Evolutionary conservation across 495 filamentous ascomycete genomes (phyloP), one percentile per base, ranked within the genome.

Genomic region (Penicillium verhagenii): DNA sequence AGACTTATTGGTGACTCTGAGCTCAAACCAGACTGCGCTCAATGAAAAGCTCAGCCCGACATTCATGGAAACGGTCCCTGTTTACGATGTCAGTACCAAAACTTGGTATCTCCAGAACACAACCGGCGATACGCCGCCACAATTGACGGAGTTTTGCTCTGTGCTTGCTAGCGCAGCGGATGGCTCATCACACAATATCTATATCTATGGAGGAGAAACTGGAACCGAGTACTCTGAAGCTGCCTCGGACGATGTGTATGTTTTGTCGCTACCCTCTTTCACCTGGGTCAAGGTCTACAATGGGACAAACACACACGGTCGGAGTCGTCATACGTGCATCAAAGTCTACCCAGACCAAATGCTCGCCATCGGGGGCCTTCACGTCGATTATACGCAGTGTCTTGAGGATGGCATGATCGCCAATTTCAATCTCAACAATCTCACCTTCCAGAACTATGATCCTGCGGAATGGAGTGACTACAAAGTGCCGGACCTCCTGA

Each of bases 231-330:
- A 58, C 1, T 47, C 57, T 2, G 26, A 61, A 10, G 54, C 57
- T 10, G 79, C 75, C 35, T 82, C 69, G 10, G 86, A 89, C 57
- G 84, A 89, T 47, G 84, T 92, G 13, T 91, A 86, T 67, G 79
- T 91, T 11, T 64, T 93, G 23, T 89, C 88, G 0, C 64, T 92
- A 14, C 89, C 90, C 1, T 83, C 87, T 0, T 92, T 93, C 66
- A 82, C 72, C n/a, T 93, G 89, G 89, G 81, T 81, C 31, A 80
- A 82, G 58, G 75, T 85, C 11, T 76, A 79, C 28, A 66, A 64
- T 0, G 81, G 86, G 4, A 71, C 52, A 0, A 39, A 45, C 3
- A 58, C 45, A 10, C 82, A 82, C 51, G 83, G 70, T 10, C 81
- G 88, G 29, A 82, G 75, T 18, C 78, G 79, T 1, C 88, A 91